phyloP scores from a whole-genome alignment of 306 rosid species.

The Glycyrrhiza uralensis region DNA sequence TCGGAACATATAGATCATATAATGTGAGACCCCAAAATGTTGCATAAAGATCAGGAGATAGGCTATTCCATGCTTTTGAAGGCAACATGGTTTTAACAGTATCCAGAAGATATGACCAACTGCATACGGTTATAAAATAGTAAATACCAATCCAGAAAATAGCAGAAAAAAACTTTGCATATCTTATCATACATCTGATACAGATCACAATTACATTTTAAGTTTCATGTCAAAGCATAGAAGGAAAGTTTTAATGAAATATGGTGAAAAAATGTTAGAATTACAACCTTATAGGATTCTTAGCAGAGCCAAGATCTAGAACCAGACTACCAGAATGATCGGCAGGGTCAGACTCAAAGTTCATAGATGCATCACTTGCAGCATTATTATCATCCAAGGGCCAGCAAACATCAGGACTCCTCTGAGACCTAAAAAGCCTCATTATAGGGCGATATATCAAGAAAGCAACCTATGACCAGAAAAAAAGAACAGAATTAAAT shows the following conservation, averaged over 20 bases:
- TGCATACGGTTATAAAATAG: constrained; percentile 33
- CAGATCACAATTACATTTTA: neutral
- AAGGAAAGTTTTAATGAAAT: neutral
- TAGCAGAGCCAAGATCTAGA: constrained; percentile 72
- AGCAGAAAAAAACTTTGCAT: neutral
- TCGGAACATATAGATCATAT: constrained; percentile 91
- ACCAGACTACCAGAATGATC: constrained; percentile 49
- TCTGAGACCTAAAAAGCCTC: constrained; percentile 79
- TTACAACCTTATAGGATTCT: constrained; percentile 55
- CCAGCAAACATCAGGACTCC: constrained; percentile 72
- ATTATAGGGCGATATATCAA: constrained; percentile 93
- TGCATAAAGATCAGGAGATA: constrained; percentile 94
- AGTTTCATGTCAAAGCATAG: neutral
- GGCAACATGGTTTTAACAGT: constrained; percentile 88
- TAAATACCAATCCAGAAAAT: neutral
- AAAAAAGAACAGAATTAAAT: neutral
- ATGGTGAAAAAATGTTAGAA: neutral
- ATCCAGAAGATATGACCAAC: constrained; percentile 86
- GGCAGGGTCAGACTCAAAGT: constrained; percentile 54
- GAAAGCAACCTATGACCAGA: constrained; percentile 74
- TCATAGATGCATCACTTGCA: constrained; percentile 40
- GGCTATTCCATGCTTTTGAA: constrained; percentile 94
- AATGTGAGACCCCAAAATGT: constrained; percentile 99
- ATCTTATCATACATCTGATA: neutral
- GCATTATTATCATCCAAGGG: constrained; percentile 63